These are phyloP conservation scores for Phialophora chinensis DNA, from an alignment of 2,329 filamentous ascomycete species.

Conservation along the genomic window DNA sequence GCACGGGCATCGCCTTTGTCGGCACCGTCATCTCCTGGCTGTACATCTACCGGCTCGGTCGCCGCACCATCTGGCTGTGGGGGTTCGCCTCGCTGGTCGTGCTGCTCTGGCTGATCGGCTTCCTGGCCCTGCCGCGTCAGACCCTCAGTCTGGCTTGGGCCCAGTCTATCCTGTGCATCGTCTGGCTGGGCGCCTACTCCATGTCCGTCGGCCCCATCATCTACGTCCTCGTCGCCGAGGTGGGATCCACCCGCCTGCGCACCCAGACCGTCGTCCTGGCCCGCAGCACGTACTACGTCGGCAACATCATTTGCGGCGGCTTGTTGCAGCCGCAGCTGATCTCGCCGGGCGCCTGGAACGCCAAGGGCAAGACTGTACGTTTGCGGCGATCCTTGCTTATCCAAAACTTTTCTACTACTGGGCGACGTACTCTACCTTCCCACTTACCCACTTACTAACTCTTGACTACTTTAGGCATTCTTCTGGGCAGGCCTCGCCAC, in stretches of 20 bases:
- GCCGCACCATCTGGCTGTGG: constrained; percentile 46
- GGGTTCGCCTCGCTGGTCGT: constrained; percentile 42
- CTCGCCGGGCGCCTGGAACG: constrained; percentile 44
- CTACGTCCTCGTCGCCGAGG: constrained; percentile 61
- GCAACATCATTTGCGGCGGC: constrained; percentile 42
- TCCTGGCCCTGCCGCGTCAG: constrained; percentile 41
- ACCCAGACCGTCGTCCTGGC: constrained; percentile 62
- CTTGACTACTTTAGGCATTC: constrained; percentile 10
- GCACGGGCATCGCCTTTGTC: constrained; percentile 70
- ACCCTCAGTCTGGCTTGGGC: constrained; percentile 43
- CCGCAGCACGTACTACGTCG: constrained; percentile 57
- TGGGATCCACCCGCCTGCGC: constrained; percentile 60
- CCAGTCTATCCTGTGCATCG: constrained; percentile 40
- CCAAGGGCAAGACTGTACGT: constrained; percentile 40
- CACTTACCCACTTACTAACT: background rate
- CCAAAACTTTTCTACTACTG: no score
- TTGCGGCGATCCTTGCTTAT: background rate
- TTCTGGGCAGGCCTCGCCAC: constrained; percentile 42
- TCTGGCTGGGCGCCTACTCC: constrained; percentile 55
- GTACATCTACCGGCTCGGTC: constrained; percentile 43
- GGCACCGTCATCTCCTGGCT: constrained; percentile 45
- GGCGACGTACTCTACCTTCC: no score
- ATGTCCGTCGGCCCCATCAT: constrained; percentile 60
- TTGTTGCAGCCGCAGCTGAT: constrained; percentile 46
- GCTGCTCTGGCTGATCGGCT: constrained; percentile 44